Evolutionary conservation across 306 rosid genomes (phyloP).

Genomic region (Ormosia semicastrata): DNA sequence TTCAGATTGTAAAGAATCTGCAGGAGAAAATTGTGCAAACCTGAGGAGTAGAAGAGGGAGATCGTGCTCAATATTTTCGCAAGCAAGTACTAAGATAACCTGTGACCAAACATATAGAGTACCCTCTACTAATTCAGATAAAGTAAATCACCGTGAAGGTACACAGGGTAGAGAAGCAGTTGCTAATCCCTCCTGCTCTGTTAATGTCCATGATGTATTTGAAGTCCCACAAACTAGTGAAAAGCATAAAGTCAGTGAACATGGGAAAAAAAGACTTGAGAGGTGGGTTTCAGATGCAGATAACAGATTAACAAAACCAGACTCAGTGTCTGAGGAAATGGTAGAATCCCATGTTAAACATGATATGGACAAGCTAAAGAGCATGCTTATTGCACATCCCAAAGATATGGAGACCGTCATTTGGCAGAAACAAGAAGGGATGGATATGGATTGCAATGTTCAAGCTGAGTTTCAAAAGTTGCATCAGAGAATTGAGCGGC

Average conservation of each 20-base stretch:
- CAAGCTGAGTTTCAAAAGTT: constrained; percentile 57
- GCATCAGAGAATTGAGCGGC: constrained; percentile 54
- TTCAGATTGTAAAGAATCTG: constrained; percentile 50
- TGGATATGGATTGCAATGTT: constrained; percentile 30
- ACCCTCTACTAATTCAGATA: constrained; percentile 16
- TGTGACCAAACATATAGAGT: constrained; percentile 19
- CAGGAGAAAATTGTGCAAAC: constrained; percentile 28
- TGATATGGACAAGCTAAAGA: constrained; percentile 47
- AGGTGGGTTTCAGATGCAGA: constrained; percentile 42
- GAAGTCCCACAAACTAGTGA: constrained; percentile 63
- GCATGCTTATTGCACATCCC: constrained; percentile 29
- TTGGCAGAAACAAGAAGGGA: constrained; percentile 28
- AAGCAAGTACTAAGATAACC: constrained; percentile 16
- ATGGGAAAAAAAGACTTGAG: constrained; percentile 36
- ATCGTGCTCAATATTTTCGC: constrained; percentile 49
- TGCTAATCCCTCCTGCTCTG: constrained; percentile 31
- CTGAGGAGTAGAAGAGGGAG: constrained; percentile 39
- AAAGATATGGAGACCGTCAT: constrained; percentile 22
- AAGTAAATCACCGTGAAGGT: constrained; percentile 13
- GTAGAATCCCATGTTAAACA: constrained; percentile 30
- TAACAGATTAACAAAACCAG: constrained; percentile 49
- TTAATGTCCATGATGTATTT: constrained; percentile 66
- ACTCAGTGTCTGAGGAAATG: constrained; percentile 39
- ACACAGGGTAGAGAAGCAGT: constrained; percentile 20
- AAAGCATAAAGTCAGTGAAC: constrained; percentile 31